phyloP scores from a whole-genome alignment of 352 stramenopile genomes.

The Pythium utonaiense region DNA sequence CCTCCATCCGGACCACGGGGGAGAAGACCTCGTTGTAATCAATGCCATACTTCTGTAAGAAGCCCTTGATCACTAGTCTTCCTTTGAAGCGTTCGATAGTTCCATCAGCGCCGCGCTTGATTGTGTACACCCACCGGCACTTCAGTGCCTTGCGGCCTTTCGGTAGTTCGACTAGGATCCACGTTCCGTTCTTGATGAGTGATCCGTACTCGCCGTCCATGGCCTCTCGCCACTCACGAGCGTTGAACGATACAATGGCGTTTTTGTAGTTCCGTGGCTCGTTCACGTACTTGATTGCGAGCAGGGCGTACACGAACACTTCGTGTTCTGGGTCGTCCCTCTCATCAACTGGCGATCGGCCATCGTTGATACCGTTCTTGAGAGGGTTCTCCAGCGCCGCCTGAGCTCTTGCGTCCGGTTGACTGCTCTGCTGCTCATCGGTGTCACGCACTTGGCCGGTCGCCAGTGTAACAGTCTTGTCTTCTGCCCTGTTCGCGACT shows the following conservation, averaged over 20 bases:
- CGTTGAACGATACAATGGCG: not conserved
- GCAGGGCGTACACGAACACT: not conserved
- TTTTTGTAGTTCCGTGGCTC: not conserved
- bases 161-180: not conserved
- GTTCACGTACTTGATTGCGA: not conserved
- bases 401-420: too few relatives aligned
- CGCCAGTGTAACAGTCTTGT: too few relatives aligned
- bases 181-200: not conserved
- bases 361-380: too few relatives aligned
- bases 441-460: too few relatives aligned
- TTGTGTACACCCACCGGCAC: slow-evolving; percentile 1
- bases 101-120: slow-evolving; percentile 5
- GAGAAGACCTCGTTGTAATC: slow-evolving; percentile 27
- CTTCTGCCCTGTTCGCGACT: too few relatives aligned
- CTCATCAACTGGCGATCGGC: too few relatives aligned
- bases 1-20: slow-evolving; percentile 13
- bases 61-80: slow-evolving; percentile 25
- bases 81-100: slow-evolving; percentile 21
- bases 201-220: not conserved
- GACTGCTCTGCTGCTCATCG: too few relatives aligned
- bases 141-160: not conserved
- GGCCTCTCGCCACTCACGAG: not conserved
- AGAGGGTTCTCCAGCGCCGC: too few relatives aligned
- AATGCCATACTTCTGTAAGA: slow-evolving; percentile 21
- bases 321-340: too few relatives aligned